Evolutionary conservation across 371 early-diverging fungal species (phyloP).

Genomic region (Batkoa obscura): DNA sequence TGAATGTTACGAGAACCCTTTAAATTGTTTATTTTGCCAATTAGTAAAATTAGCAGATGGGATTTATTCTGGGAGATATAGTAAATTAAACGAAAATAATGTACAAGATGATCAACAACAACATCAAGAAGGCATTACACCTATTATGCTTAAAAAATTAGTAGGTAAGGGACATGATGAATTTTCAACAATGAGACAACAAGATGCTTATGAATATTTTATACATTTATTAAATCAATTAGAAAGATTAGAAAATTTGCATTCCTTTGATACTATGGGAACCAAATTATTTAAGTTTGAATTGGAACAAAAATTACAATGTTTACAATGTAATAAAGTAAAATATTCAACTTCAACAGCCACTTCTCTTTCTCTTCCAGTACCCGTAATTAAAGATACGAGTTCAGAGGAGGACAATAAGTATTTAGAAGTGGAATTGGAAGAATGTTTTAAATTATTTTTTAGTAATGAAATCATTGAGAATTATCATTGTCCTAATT

Average conservation of each 20-base stretch:
- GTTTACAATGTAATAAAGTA: slow-evolving; percentile 57
- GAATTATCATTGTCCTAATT: slow-evolving; percentile 61
- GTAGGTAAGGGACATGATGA: slow-evolving; percentile 79
- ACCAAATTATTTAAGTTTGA: slow-evolving; percentile 67
- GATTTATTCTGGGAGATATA: slow-evolving; percentile 67
- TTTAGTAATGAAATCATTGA: slow-evolving; percentile 34
- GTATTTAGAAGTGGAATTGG: slow-evolving; percentile 20
- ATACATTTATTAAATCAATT: slow-evolving; percentile 51
- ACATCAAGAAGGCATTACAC: slow-evolving; percentile 47
- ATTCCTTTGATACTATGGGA: slow-evolving; percentile 23
- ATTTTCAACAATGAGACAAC: slow-evolving; percentile 91
- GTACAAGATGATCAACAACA: slow-evolving; percentile 22
- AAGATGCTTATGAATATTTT: slow-evolving; percentile 92
- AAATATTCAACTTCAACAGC: slow-evolving; percentile 43
- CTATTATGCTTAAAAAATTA: slow-evolving; percentile 77
- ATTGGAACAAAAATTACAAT: slow-evolving; percentile 67
- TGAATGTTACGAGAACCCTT: slow-evolving; percentile 38
- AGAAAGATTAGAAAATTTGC: slow-evolving; percentile 55
- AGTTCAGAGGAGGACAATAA: slow-evolving; percentile 7
- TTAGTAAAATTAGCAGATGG: slow-evolving; percentile 79
- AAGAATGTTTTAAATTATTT: slow-evolving; percentile 49
- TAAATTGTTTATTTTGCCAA: slow-evolving; percentile 74
- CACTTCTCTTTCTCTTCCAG: slow-evolving; percentile 45
- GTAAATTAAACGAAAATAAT: slow-evolving; percentile 5
- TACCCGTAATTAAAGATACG: slow-evolving; percentile 38